These are phyloP conservation scores for Golubevia sp. DNA, from an alignment of 1,284 basidiomycete species.

Conservation along the genomic window DNA sequence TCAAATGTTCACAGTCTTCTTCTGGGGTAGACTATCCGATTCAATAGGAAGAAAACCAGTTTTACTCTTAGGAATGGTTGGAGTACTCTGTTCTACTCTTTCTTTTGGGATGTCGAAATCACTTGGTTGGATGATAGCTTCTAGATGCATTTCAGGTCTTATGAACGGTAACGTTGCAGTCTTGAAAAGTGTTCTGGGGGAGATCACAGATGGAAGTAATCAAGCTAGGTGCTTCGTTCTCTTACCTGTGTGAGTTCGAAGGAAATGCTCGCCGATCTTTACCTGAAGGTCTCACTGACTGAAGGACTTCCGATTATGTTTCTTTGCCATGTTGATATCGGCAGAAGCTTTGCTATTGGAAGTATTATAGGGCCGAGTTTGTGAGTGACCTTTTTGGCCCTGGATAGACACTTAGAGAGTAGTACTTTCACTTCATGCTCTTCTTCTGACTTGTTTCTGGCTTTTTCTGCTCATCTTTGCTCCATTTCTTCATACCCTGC, in stretches of 20 bases:
- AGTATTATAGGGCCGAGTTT: conserved; percentile 36
- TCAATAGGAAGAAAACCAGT: conserved; percentile 42
- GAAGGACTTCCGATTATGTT: too few species aligned
- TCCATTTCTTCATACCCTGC: too few species aligned
- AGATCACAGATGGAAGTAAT: conserved; percentile 39
- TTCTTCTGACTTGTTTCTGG: too few species aligned
- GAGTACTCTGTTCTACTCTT: conserved; percentile 25
- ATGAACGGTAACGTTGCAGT: conserved; percentile 47
- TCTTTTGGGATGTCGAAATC: conserved; percentile 30
- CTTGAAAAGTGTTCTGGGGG: conserved; percentile 33
- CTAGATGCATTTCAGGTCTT: conserved; percentile 29
- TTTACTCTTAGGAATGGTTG: conserved; percentile 29
- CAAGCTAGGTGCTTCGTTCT: conserved; percentile 35
- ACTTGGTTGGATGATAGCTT: conserved; percentile 27
- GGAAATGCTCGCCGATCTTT: too few species aligned
- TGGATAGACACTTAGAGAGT: too few species aligned
- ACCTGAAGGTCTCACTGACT: too few species aligned
- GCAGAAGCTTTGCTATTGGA: conserved; percentile 35
- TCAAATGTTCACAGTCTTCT: conserved; percentile 40
- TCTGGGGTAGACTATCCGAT: conserved; percentile 40
- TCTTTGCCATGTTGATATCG: too few species aligned
- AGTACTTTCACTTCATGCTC: too few species aligned
- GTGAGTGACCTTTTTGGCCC: too few species aligned
- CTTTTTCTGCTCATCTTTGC: too few species aligned
- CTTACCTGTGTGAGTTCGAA: conserved; percentile 34